Conservation (phyloP, 192 early-diverging fungal species). For the Podochytrium sp. region DNA sequence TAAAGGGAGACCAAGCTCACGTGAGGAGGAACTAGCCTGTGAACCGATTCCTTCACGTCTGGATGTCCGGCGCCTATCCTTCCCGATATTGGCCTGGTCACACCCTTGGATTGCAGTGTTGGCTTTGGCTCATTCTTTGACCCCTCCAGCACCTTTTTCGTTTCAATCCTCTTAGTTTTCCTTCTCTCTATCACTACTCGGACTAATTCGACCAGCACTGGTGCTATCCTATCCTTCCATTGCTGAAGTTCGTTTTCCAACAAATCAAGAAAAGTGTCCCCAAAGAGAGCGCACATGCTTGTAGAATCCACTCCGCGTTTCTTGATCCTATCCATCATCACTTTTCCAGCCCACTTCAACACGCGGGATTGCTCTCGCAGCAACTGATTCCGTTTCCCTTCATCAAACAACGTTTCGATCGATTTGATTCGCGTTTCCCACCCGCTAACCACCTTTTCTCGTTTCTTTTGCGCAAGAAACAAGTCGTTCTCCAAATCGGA, state of each 20-base stretch:
- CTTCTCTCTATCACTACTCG: background rate
- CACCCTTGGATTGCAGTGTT: background rate
- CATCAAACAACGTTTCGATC: conserved; percentile 7
- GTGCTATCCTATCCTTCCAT: background rate
- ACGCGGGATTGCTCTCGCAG: background rate
- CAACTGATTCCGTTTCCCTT: background rate
- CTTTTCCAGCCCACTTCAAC: background rate
- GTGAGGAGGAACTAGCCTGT: too few species aligned
- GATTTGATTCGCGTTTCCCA: conserved; percentile 25
- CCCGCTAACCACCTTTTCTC: background rate
- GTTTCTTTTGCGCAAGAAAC: background rate
- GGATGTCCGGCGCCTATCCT: background rate
- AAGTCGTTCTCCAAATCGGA: background rate
- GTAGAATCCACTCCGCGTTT: background rate
- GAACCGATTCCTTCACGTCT: background rate
- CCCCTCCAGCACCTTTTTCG: background rate
- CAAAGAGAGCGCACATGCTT: background rate
- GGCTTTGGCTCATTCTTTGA: background rate
- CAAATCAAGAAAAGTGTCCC: background rate
- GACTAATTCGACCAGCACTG: background rate
- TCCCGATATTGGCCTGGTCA: background rate
- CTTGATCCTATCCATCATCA: background rate
- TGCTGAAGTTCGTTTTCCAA: background rate
- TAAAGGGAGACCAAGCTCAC: too few species aligned
- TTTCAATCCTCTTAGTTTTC: background rate